Conservation (phyloP, 176 grass and related monocot genomes). For the Carex cristatella region DNA sequence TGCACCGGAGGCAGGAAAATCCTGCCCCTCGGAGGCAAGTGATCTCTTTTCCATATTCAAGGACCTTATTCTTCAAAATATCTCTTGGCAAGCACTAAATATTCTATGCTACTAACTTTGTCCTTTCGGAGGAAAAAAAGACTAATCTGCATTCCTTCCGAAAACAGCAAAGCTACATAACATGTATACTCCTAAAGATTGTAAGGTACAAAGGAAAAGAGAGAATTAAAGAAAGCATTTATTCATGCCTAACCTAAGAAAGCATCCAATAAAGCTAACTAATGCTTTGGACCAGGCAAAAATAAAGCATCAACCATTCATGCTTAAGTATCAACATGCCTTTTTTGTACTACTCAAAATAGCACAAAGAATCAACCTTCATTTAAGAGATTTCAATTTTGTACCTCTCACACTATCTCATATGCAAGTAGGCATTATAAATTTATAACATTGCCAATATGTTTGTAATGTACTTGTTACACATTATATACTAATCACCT, state of each 20-base stretch:
- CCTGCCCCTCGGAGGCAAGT: too few relatives aligned
- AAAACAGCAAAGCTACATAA: constrained; percentile 20
- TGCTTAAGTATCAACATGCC: not conserved
- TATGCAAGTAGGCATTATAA: constrained; percentile 3
- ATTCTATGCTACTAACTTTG: constrained; percentile 2
- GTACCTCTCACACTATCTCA: not conserved
- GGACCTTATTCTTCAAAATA: not conserved
- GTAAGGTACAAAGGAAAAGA: constrained; percentile 29
- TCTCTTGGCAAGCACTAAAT: not conserved
- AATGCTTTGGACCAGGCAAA: not conserved
- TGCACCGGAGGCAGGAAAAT: too few relatives aligned
- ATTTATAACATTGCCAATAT: not conserved
- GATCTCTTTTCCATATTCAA: not conserved
- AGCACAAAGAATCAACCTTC: not conserved
- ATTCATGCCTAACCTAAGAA: constrained; percentile 27
- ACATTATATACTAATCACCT: constrained; percentile 31
- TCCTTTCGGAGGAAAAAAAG: not conserved
- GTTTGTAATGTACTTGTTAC: constrained; percentile 17
- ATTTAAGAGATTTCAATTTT: not conserved
- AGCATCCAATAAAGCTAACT: constrained; percentile 19
- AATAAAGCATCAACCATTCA: not conserved
- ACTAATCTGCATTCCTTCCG: constrained; percentile 14
- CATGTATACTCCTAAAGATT: constrained; percentile 25
- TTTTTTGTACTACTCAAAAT: not conserved
- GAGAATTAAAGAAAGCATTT: constrained; percentile 22